A percentile compares a stretch with the other conserved stretches of the same genome.
Evolutionary conservation across 352 stramenopile species (phyloP).

Genomic region (Pythium aristosporum): DNA sequence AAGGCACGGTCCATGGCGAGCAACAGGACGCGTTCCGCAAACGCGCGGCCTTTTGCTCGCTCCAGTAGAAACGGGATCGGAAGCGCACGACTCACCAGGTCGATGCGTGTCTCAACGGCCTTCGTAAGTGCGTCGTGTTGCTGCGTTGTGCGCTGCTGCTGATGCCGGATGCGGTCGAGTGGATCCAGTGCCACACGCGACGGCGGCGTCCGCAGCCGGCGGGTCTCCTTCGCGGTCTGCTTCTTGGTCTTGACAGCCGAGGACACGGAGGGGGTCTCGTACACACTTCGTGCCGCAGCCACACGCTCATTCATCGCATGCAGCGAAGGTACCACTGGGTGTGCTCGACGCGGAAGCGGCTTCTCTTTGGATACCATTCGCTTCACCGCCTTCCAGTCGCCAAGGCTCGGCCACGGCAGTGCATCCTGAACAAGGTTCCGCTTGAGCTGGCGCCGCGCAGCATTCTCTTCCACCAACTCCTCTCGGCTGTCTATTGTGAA

Average conservation of each 20-base stretch:
- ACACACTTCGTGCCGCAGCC: conserved; percentile 9
- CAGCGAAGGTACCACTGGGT: not conserved
- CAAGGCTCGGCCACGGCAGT: conserved; percentile 1
- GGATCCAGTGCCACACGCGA: conserved; percentile 6
- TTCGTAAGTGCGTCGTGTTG: conserved; percentile 10
- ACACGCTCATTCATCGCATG: not conserved
- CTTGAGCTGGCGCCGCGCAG: not conserved
- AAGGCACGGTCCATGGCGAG: conserved; percentile 21
- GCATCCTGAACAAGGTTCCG: not conserved
- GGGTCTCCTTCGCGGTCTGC: not conserved
- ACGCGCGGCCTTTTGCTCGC: conserved; percentile 14
- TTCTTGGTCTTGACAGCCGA: not conserved
- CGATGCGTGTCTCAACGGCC: conserved; percentile 15
- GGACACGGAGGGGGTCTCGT: not conserved
- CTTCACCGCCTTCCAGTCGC: not conserved
- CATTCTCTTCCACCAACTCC: not conserved
- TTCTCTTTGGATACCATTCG: not conserved
- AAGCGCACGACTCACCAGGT: conserved; percentile 14
- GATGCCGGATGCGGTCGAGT: conserved; percentile 15
- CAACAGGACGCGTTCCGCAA: conserved; percentile 29
- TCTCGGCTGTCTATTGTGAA: conserved; percentile 16
- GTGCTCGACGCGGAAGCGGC: not conserved
- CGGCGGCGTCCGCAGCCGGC: not conserved
- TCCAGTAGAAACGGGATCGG: conserved; percentile 31
- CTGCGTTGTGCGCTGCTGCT: conserved; percentile 6